phyloP scores from a whole-genome alignment of 495 filamentous ascomycete species.

The Terfezia claveryi region DNA sequence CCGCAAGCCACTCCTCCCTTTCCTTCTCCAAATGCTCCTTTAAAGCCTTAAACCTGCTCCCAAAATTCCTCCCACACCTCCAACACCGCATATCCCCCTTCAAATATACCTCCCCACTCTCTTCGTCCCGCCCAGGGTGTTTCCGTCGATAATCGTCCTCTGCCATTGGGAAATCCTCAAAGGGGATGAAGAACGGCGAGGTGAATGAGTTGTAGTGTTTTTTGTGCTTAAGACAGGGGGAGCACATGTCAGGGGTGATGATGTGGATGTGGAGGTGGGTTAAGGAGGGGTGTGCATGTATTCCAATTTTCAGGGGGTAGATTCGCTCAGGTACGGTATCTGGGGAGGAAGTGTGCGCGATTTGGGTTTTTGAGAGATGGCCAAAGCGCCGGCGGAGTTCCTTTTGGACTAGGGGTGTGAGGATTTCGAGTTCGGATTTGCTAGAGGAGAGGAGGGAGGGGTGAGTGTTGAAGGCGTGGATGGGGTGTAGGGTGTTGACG shows the following conservation, averaged over 20 bases:
- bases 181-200: constrained; percentile 60
- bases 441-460: constrained; percentile 25
- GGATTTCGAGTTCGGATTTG: background rate
- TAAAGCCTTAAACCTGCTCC: constrained; percentile 44
- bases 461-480: constrained; percentile 51
- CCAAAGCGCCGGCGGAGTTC: constrained; percentile 59
- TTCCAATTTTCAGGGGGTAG: constrained; percentile 42
- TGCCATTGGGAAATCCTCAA: constrained; percentile 63
- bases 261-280: constrained; percentile 82
- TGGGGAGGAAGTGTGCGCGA: too few relatives aligned
- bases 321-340: constrained; percentile 16
- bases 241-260: constrained; percentile 48
- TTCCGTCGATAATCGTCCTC: constrained; percentile 33
- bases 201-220: constrained; percentile 89
- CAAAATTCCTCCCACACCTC: constrained; percentile 60
- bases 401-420: constrained; percentile 33
- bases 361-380: constrained; percentile 28
- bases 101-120: constrained; percentile 30
- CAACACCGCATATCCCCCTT: constrained; percentile 51
- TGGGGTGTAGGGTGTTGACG: constrained; percentile 45
- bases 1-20: constrained; percentile 51
- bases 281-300: constrained; percentile 83
- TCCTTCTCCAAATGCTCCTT: constrained; percentile 66
- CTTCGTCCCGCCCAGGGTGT: background rate
- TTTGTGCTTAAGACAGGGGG: constrained; percentile 45